Evolutionary conservation across 495 filamentous ascomycete species (phyloP).

Genomic region (Aspergillus taichungensis): DNA sequence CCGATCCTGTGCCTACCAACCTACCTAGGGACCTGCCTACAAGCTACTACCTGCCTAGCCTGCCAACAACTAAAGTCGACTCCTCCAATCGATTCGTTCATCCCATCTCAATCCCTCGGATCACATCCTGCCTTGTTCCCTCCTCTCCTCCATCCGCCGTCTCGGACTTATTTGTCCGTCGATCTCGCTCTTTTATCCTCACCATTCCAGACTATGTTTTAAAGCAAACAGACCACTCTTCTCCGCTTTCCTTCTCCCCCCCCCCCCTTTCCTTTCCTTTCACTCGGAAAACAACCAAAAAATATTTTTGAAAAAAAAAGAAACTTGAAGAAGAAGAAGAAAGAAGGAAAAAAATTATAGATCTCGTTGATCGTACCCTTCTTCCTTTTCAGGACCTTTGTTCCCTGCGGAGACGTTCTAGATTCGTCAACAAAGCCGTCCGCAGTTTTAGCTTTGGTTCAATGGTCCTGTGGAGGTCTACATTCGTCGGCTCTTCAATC

Average conservation of each 20-base stretch:
- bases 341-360: too few relatives aligned
- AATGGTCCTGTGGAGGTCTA: slow-evolving; percentile 22
- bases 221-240: not conserved
- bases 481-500: slow-evolving; percentile 18
- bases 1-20: not conserved
- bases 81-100: slow-evolving; percentile 12
- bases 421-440: too few relatives aligned
- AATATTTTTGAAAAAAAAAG: too few relatives aligned
- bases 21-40: slow-evolving; percentile 8
- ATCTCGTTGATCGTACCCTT: slow-evolving; percentile 42
- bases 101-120: slow-evolving; percentile 1
- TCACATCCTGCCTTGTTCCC: not conserved
- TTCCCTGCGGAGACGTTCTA: too few relatives aligned
- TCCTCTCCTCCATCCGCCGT: not conserved
- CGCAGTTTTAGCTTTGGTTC: slow-evolving; percentile 32
- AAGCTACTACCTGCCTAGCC: slow-evolving; percentile 4
- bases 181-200: not conserved
- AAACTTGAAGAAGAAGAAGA: too few relatives aligned
- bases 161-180: not conserved
- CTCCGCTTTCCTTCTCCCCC: not conserved
- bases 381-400: slow-evolving; percentile 60
- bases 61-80: not conserved
- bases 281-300: too few relatives aligned
- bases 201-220: slow-evolving; percentile 7
- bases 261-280: not conserved